Percentiles rank a stretch among this genome's conserved stretches.
Evolutionary conservation across 2,329 filamentous ascomycete species (phyloP).

Genomic region (Parafenestella ontariensis): DNA sequence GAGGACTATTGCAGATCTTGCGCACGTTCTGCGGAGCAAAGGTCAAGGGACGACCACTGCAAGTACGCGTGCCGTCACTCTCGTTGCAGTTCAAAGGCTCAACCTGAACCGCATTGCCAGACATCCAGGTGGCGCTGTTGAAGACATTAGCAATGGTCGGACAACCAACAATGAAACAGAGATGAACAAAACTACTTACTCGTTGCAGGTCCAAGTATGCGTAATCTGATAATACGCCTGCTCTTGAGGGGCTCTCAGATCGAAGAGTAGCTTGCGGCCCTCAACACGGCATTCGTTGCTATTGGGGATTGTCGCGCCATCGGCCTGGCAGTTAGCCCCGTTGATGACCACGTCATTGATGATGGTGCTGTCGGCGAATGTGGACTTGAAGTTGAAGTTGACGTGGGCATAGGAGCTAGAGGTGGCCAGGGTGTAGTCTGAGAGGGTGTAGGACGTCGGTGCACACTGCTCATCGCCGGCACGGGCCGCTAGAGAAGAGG

Average conservation of each 20-base stretch:
- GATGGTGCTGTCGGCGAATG: conserved; percentile 20
- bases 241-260: conserved; percentile 25
- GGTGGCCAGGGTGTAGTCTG: conserved; percentile 26
- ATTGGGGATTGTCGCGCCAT: conserved; percentile 21
- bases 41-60: conserved; percentile 11
- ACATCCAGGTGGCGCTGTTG: conserved; percentile 27
- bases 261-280: conserved; percentile 28
- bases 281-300: conserved; percentile 28
- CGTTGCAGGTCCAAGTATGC: conserved; percentile 38
- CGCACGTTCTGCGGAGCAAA: conserved; percentile 30
- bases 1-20: conserved; percentile 24
- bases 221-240: conserved; percentile 33
- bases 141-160: neutral
- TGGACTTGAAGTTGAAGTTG: conserved; percentile 33
- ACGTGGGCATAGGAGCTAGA: conserved; percentile 21
- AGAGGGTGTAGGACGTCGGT: conserved; percentile 35
- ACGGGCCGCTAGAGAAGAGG: conserved; percentile 13
- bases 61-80: conserved; percentile 8
- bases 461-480: conserved; percentile 20
- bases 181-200: conserved; percentile 25
- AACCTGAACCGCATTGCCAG: conserved; percentile 22
- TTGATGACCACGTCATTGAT: conserved; percentile 25
- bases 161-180: neutral
- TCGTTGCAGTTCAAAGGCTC: conserved; percentile 17
- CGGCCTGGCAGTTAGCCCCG: conserved; percentile 27